A percentile compares a stretch with the other conserved stretches of the same genome.
Conservation (phyloP, 1,139 yeast genomes). For the Suhomyces choctaworum region DNA sequence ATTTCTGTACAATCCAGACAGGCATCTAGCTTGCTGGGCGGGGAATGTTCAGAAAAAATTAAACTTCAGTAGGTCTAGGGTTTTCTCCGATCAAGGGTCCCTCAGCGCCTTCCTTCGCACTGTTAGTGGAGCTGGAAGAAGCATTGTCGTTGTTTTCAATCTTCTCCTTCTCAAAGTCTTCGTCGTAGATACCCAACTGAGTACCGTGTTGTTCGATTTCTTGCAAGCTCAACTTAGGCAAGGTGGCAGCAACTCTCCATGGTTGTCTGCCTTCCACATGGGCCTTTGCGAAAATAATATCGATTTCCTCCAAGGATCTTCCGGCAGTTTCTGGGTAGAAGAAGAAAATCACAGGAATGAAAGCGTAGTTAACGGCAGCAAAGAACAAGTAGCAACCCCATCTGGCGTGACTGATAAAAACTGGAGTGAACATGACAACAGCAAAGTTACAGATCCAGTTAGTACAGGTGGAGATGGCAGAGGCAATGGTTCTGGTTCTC, state of each 20-base stretch:
- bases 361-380: slow-evolving; percentile 26
- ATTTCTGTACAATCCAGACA: too few species aligned
- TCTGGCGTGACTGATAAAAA: slow-evolving; percentile 44
- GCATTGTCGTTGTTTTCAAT: slow-evolving; percentile 34
- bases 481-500: slow-evolving; percentile 56
- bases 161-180: slow-evolving; percentile 39
- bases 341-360: slow-evolving; percentile 29
- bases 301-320: slow-evolving; percentile 34
- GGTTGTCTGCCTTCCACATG: slow-evolving; percentile 46
- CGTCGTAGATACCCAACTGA: slow-evolving; percentile 47
- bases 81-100: slow-evolving; percentile 13
- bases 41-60: too few species aligned
- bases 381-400: slow-evolving; percentile 45
- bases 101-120: slow-evolving; percentile 19
- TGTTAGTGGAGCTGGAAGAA: slow-evolving; percentile 22
- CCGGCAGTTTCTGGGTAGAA: slow-evolving; percentile 36
- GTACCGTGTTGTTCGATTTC: slow-evolving; percentile 52
- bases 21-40: slow-evolving; percentile 7
- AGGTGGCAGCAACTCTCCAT: slow-evolving; percentile 51
- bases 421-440: slow-evolving; percentile 56
- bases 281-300: slow-evolving; percentile 34
- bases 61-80: slow-evolving; percentile 13
- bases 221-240: slow-evolving; percentile 46
- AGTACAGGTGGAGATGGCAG: slow-evolving; percentile 49
- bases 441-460: slow-evolving; percentile 55